Evolutionary conservation across 2,329 filamentous ascomycete genomes (phyloP).

Genomic region (Penicillium italicum): DNA sequence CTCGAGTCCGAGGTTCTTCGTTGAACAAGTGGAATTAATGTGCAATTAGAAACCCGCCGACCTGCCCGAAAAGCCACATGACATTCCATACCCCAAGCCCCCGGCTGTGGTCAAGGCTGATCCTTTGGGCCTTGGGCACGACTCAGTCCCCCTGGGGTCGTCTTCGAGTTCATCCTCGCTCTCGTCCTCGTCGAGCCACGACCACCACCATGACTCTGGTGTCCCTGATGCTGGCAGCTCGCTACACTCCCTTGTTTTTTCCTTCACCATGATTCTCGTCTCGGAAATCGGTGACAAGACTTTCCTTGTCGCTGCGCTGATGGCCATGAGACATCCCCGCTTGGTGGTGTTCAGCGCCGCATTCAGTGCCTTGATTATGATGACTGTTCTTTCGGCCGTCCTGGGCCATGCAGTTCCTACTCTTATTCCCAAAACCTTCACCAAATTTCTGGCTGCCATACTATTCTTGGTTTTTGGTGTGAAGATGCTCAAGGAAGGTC

Average conservation of each 20-base stretch:
- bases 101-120: conserved; percentile 42
- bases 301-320: conserved; percentile 91
- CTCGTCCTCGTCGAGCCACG: conserved; percentile 7
- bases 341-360: conserved; percentile 91
- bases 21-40: conserved; percentile 1
- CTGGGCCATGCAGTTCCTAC: conserved; percentile 89
- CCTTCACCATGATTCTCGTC: conserved; percentile 94
- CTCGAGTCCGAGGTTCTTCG: neutral
- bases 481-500: conserved; percentile 78
- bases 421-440: conserved; percentile 84
- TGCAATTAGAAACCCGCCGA: conserved; percentile 68
- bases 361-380: conserved; percentile 83
- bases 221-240: conserved; percentile 61
- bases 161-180: conserved; percentile 29
- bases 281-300: conserved; percentile 99
- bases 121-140: conserved; percentile 29
- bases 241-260: conserved; percentile 83
- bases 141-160: conserved; percentile 22
- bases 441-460: conserved; percentile 76
- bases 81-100: conserved; percentile 66
- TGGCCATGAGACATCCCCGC: conserved; percentile 98
- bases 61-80: conserved; percentile 73
- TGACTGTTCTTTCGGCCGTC: conserved; percentile 92
- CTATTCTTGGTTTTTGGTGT: conserved; percentile 88
- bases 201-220: conserved; percentile 34